Percentiles rank a stretch among this genome's conserved stretches.
Evolutionary conservation across 1,284 basidiomycete genomes (phyloP).

Genomic region (Boletus holoroseus): DNA sequence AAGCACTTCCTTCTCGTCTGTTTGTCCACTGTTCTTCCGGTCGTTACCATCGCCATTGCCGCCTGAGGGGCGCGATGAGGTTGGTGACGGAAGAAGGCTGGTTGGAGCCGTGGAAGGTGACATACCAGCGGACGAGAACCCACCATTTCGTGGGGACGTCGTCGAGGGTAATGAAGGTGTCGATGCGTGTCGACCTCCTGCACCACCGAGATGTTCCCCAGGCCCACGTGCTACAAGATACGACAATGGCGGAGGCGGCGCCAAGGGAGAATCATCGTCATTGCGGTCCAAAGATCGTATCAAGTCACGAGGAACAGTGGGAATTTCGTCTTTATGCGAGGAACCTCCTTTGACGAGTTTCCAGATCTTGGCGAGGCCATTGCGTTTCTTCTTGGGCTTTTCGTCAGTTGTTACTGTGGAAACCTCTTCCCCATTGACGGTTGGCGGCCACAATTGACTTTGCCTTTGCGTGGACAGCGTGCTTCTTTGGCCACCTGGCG

Average conservation of each 20-base stretch:
- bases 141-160: constrained; percentile 48
- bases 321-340: constrained; percentile 37
- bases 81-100: constrained; percentile 66
- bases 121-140: constrained; percentile 49
- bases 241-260: constrained; percentile 79
- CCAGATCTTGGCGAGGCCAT: constrained; percentile 79
- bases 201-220: constrained; percentile 40
- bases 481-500: constrained; percentile 40
- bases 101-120: constrained; percentile 69
- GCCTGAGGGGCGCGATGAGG: constrained; percentile 58
- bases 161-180: constrained; percentile 61
- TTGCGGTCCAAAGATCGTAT: constrained; percentile 40
- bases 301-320: constrained; percentile 17
- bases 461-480: constrained; percentile 42
- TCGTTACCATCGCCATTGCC: constrained; percentile 49
- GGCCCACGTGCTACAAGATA: constrained; percentile 72
- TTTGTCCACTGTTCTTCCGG: constrained; percentile 36
- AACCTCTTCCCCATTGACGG: constrained; percentile 33
- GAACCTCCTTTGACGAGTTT: constrained; percentile 63
- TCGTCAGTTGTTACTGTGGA: constrained; percentile 28
- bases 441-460: constrained; percentile 52
- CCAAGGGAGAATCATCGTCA: constrained; percentile 68
- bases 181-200: constrained; percentile 52
- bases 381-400: constrained; percentile 66
- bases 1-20: constrained; percentile 36